These are phyloP conservation scores for Moniliophthora roreri DNA, from an alignment of 1,284 basidiomycete species.

Conservation along the genomic window DNA sequence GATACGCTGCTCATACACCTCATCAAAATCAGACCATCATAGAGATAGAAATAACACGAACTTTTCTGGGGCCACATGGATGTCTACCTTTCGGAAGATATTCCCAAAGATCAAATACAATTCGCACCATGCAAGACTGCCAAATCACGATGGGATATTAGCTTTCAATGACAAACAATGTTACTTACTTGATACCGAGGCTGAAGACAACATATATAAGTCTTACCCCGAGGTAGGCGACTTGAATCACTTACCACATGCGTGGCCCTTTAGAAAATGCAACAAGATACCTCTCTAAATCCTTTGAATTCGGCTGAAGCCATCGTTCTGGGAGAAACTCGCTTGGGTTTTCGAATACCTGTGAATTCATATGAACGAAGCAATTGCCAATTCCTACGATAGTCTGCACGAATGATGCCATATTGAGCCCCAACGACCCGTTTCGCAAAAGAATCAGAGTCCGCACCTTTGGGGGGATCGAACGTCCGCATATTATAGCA, in stretches of 20 bases:
- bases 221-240: too few relatives aligned
- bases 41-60: too few relatives aligned
- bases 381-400: conserved; percentile 22
- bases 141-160: background rate
- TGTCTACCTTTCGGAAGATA: conserved; percentile 21
- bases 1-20: too few relatives aligned
- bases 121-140: conserved; percentile 28
- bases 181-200: background rate
- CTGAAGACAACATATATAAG: too few relatives aligned
- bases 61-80: background rate
- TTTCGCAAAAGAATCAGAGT: background rate
- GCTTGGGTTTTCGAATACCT: conserved; percentile 22
- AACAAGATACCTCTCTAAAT: conserved; percentile 26
- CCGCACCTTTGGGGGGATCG: conserved; percentile 24
- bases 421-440: background rate
- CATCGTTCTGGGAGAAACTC: conserved; percentile 29
- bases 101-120: conserved; percentile 26
- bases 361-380: conserved; percentile 21
- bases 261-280: conserved; percentile 33
- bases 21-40: too few relatives aligned
- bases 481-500: conserved; percentile 16
- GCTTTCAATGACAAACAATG: background rate
- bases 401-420: conserved; percentile 14
- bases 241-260: conserved; percentile 21
- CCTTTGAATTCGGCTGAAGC: conserved; percentile 21